phyloP scores from a whole-genome alignment of 2,329 filamentous ascomycete genomes.

The Helicocarpus griseus region DNA sequence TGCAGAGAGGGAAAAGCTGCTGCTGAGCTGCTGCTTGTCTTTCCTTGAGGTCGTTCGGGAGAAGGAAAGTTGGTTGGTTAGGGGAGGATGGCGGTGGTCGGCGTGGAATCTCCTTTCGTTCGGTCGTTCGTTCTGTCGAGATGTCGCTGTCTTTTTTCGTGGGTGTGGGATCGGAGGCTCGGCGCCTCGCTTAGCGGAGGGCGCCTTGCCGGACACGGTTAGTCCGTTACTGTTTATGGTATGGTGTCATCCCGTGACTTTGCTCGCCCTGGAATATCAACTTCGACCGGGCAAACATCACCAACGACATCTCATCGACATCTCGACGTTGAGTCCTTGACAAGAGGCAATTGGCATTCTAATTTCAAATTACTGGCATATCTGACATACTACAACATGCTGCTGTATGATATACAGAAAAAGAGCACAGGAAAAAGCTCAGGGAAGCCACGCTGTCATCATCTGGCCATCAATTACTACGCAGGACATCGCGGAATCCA shows the following conservation, averaged over 20 bases:
- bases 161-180: conserved; percentile 5
- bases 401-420: not conserved
- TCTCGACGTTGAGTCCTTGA: not conserved
- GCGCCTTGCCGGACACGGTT: not conserved
- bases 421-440: not conserved
- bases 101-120: no score
- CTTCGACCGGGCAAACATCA: not conserved
- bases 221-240: not conserved
- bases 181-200: conserved; percentile 6
- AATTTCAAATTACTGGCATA: not conserved
- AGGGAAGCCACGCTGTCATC: not conserved
- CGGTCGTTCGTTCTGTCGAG: not conserved
- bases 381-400: not conserved
- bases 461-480: not conserved
- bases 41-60: conserved; percentile 10
- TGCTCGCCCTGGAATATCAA: not conserved
- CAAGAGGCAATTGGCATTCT: not conserved
- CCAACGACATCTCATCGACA: not conserved
- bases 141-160: conserved; percentile 6
- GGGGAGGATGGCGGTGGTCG: conserved; percentile 7
- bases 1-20: conserved; percentile 22
- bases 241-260: not conserved
- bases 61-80: conserved; percentile 6
- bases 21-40: conserved; percentile 11
- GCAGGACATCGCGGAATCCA: not conserved